A percentile compares a stretch with the other conserved stretches of the same genome.
phyloP scores from a whole-genome alignment of 140 eudicot species.

The Cichorium intybus region DNA sequence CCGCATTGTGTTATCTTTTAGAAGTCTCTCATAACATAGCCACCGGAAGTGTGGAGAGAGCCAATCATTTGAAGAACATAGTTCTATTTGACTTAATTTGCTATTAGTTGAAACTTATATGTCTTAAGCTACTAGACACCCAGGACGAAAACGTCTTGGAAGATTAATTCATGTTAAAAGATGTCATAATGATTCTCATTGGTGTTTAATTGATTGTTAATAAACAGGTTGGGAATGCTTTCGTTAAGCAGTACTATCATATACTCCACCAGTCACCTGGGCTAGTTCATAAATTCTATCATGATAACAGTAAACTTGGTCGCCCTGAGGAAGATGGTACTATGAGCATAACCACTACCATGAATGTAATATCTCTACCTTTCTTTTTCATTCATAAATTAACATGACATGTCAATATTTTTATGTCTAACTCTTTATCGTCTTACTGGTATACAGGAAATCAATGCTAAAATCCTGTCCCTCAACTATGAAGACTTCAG shows the following conservation, averaged over 20 bases:
- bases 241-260: conserved; percentile 77
- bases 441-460: conserved; percentile 48
- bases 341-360: conserved; percentile 66
- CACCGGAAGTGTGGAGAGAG: too few relatives aligned
- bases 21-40: too few relatives aligned
- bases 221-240: conserved; percentile 77
- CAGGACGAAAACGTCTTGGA: too few relatives aligned
- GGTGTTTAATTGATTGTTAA: not conserved
- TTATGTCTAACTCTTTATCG: not conserved
- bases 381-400: not conserved
- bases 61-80: not conserved
- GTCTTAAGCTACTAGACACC: not conserved
- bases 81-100: not conserved
- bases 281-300: conserved; percentile 70
- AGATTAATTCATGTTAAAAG: not conserved
- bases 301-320: conserved; percentile 75
- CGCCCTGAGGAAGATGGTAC: conserved; percentile 79
- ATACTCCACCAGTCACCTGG: conserved; percentile 87
- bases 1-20: not conserved
- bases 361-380: conserved; percentile 46
- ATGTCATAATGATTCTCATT: not conserved
- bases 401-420: too few relatives aligned
- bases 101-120: not conserved
- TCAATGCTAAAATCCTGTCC: conserved; percentile 67
- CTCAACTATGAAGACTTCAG: conserved; percentile 53